Conservation (phyloP, 2,329 filamentous ascomycete species). For the Gaeumannomyces sp. region DNA sequence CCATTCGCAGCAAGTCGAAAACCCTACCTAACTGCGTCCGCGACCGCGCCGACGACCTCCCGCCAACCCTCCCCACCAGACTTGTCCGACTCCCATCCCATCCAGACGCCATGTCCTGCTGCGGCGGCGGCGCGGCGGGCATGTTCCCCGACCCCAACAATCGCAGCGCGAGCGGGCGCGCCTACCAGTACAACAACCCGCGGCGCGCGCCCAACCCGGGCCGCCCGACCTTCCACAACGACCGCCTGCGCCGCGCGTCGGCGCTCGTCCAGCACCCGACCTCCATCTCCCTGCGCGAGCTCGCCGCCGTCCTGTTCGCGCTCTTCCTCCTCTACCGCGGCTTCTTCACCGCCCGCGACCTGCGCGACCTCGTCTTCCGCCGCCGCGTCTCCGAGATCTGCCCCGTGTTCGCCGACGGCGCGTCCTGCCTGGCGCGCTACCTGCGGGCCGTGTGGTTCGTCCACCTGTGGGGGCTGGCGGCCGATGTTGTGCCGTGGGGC, state of each 20-base stretch:
- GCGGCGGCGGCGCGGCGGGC: constrained; percentile 6
- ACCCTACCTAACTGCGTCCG: too few species aligned
- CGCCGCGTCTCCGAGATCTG: constrained; percentile 13
- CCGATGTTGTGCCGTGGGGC: constrained; percentile 15
- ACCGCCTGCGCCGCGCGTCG: constrained; percentile 14
- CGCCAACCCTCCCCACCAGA: not conserved
- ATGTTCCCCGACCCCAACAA: constrained; percentile 10
- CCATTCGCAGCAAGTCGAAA: too few species aligned
- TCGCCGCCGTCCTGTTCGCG: constrained; percentile 10
- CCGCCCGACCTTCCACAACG: constrained; percentile 15
- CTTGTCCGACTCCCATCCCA: not conserved
- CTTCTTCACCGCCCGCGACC: constrained; percentile 5
- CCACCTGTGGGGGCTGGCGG: constrained; percentile 7
- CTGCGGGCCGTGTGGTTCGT: not conserved
- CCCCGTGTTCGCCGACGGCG: not conserved
- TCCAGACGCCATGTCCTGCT: constrained; percentile 6
- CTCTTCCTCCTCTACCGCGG: constrained; percentile 11
- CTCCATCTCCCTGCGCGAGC: constrained; percentile 15
- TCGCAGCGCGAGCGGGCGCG: constrained; percentile 1
- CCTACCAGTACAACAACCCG: constrained; percentile 9
- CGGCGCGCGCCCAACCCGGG: constrained; percentile 3
- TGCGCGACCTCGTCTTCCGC: constrained; percentile 12
- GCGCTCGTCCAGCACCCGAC: constrained; percentile 14
- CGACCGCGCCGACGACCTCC: not conserved
- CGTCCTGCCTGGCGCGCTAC: constrained; percentile 7